Base-by-base conservation (phyloP, 192 early-diverging fungal genomes). In the Paraglomus occultum region DNA sequence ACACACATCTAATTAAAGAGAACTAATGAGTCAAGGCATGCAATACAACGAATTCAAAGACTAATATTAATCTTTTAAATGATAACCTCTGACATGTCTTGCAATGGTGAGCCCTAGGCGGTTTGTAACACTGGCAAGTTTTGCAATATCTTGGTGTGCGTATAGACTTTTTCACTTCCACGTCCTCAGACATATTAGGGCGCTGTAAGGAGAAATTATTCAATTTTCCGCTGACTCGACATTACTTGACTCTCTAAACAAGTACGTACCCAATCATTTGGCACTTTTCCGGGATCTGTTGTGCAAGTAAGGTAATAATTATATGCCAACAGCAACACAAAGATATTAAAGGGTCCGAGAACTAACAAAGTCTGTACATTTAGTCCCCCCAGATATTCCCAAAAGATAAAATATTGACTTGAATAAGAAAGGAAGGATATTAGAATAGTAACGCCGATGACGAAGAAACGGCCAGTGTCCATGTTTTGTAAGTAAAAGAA, bases 241-340 rank as follows among this genome's bases (percentile, higher is more conserved):
- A 43, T 18, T 58, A 67, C 38, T 69, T 5, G 51, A 14, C 2
- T 4, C 2, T 40, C 20, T 52, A 18, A 11, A n/a, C 22, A 49
- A 42, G 44, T 38, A 59, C 71, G 10, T 69, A 75, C 84, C 81
- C 82, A 87, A 44, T 77, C 70, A 1, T 75, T 64, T 31, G 94
- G 92, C 8, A 93, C 90, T 12, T 77, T 68, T n/a, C 96, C 96
- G 0, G 96, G 94, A 61, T 90, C 77, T 22, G 90, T 92, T 1
- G 73, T 76, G 60, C 85, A 87, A 10, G 91, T 89, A 23, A 93
- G 78, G 62, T 83, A 90, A 76, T 97, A 99, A 80, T 97, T 95
- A 79, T 90, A 81, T 77, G 85, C 90, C n/a, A 95, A 86, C 44
- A 90, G 81, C 39, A 87, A 76, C 22, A 93, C 83, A 52, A 84